Percentiles rank a stretch among this genome's conserved stretches.
Conservation (phyloP, 2,329 filamentous ascomycete species). For the Teratosphaeriaceae sp. region DNA sequence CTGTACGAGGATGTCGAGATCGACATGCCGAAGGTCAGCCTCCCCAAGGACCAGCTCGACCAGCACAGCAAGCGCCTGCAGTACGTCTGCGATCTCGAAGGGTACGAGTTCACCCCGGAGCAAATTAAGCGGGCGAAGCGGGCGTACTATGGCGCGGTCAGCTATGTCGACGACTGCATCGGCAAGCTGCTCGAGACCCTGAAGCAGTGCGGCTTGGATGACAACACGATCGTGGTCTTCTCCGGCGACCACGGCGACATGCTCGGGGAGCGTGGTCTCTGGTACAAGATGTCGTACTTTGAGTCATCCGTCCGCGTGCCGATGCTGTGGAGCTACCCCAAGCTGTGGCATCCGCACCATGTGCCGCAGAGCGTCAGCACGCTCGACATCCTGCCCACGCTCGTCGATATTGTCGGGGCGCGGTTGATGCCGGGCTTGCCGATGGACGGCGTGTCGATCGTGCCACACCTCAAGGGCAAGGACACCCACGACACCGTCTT, state of each 20-base stretch:
- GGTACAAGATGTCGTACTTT: conserved; percentile 98
- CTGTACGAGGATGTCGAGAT: conserved; percentile 86
- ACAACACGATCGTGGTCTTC: conserved; percentile 88
- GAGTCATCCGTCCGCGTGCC: conserved; percentile 87
- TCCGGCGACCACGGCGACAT: conserved; percentile 94
- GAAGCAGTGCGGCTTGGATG: conserved; percentile 69
- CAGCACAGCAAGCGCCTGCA: conserved; percentile 80
- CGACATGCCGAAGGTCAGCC: conserved; percentile 67
- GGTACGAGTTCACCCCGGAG: conserved; percentile 74
- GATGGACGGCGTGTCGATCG: conserved; percentile 75
- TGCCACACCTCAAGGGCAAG: conserved; percentile 68
- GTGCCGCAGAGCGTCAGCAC: conserved; percentile 84
- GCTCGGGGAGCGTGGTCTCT: conserved; percentile 84
- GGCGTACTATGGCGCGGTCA: conserved; percentile 88
- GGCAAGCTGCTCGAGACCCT: conserved; percentile 73
- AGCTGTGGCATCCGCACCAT: conserved; percentile 65
- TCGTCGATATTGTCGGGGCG: conserved; percentile 73
- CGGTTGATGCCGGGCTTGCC: conserved; percentile 65
- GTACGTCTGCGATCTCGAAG: conserved; percentile 80
- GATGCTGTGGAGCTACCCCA: conserved; percentile 75
- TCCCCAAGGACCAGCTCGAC: conserved; percentile 76
- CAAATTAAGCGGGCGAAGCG: conserved; percentile 79
- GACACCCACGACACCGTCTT: conserved; percentile 76
- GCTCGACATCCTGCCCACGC: conserved; percentile 80
- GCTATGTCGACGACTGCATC: conserved; percentile 89